Percentiles rank a stretch among this genome's conserved stretches.
phyloP scores from a whole-genome alignment of 345 rosid genomes.

The Dipteronia dyeriana region DNA sequence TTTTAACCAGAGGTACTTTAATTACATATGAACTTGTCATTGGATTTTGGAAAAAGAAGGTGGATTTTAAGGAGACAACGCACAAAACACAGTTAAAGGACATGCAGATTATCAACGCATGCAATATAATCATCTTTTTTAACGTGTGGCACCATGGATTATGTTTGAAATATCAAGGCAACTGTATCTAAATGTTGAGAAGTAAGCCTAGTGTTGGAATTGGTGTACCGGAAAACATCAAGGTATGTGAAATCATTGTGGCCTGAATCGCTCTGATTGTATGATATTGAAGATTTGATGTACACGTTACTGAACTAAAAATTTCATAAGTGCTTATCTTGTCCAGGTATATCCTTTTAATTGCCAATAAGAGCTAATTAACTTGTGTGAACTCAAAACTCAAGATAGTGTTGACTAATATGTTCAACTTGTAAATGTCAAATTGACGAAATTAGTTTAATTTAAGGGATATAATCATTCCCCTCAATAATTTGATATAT shows the following conservation, averaged over 20 bases:
- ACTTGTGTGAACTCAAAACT: neutral
- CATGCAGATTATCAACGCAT: neutral
- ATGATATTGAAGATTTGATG: conserved; percentile 1
- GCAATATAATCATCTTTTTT: neutral
- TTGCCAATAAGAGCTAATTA: neutral
- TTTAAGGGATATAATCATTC: too few relatives aligned
- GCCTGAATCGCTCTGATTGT: neutral
- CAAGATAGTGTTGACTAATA: too few relatives aligned
- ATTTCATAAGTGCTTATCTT: neutral
- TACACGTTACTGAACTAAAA: neutral
- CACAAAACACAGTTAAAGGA: neutral
- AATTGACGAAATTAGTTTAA: too few relatives aligned
- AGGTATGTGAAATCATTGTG: conserved; percentile 1
- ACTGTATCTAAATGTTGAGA: neutral
- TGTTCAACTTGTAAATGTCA: too few relatives aligned
- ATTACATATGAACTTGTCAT: neutral
- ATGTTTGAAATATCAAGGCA: neutral
- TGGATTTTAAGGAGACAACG: neutral
- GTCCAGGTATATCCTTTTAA: too few relatives aligned
- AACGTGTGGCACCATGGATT: neutral
- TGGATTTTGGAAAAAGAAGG: neutral
- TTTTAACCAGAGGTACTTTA: conserved; percentile 3
- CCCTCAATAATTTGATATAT: too few relatives aligned
- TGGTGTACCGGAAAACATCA: neutral
- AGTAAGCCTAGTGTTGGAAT: neutral